These are phyloP conservation scores for Cutaneotrichosporon mucoides DNA, from an alignment of 1,284 basidiomycete genomes.

Conservation along the genomic window DNA sequence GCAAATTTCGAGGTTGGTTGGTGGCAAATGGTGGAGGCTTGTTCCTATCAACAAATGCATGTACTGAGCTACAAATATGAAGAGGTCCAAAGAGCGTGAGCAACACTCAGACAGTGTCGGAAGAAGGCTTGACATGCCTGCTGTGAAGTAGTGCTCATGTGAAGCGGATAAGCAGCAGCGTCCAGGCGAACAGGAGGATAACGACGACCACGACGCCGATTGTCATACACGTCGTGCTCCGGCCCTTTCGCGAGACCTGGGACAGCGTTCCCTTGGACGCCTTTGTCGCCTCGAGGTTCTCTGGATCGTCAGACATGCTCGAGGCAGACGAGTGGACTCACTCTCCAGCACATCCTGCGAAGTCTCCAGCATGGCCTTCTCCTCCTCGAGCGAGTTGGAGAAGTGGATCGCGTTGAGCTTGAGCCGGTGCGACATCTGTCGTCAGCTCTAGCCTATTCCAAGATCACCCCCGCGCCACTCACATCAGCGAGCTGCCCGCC, in stretches of 20 bases:
- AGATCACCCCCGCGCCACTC: no score
- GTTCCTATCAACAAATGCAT: no score
- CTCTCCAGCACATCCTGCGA: slow-evolving; percentile 45
- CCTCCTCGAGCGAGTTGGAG: slow-evolving; percentile 46
- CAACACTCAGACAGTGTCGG: no score
- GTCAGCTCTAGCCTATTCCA: no score
- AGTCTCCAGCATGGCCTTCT: slow-evolving; percentile 44
- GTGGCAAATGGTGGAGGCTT: slow-evolving; percentile 1
- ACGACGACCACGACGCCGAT: slow-evolving; percentile 43
- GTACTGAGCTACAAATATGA: no score
- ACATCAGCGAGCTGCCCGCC: slow-evolving; percentile 49
- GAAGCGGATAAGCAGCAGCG: slow-evolving; percentile 49
- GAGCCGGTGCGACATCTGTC: slow-evolving; percentile 49
- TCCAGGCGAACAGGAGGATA: slow-evolving; percentile 48
- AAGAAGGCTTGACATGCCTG: no score
- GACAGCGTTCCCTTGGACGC: slow-evolving; percentile 43
- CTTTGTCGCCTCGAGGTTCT: slow-evolving; percentile 41
- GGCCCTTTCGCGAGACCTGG: slow-evolving; percentile 40
- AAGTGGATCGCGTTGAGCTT: slow-evolving; percentile 50
- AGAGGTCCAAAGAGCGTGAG: not conserved
- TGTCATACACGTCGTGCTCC: slow-evolving; percentile 49
- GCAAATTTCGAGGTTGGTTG: not conserved
- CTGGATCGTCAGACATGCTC: slow-evolving; percentile 19
- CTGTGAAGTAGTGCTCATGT: slow-evolving; percentile 21
- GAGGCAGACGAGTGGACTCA: slow-evolving; percentile 18